These are phyloP conservation scores for Silene noctiflora DNA, from an alignment of 179 eudicot genomes.

Conservation along the genomic window DNA sequence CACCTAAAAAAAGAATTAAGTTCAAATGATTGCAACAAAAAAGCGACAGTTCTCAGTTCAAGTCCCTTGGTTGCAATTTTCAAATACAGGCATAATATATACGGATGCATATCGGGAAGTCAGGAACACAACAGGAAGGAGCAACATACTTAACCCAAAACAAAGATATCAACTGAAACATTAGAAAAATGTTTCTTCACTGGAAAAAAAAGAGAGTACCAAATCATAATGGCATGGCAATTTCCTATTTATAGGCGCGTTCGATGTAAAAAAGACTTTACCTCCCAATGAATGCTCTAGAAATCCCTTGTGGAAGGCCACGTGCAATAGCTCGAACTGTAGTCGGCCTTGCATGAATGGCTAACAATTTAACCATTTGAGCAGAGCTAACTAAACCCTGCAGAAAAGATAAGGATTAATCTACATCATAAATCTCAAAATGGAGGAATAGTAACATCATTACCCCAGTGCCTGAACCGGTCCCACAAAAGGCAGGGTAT, in stretches of 20 bases:
- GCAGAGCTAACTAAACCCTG: slow-evolving; percentile 98
- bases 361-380: slow-evolving; percentile 72
- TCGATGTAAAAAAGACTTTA: slow-evolving; percentile 18
- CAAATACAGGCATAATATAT: not conserved
- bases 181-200: not conserved
- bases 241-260: not conserved
- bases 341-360: slow-evolving; percentile 87
- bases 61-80: not conserved
- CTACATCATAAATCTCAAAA: not conserved
- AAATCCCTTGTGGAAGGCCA: slow-evolving; percentile 71
- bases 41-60: not conserved
- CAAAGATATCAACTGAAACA: not conserved
- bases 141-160: no score
- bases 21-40: not conserved
- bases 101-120: not conserved
- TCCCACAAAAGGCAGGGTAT: no score
- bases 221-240: not conserved
- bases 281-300: slow-evolving; percentile 96
- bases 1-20: not conserved
- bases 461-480: no score
- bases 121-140: no score
- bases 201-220: not conserved
- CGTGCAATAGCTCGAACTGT: slow-evolving; percentile 76
- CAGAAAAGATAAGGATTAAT: slow-evolving; percentile 21
- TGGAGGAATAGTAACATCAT: not conserved